Percentiles rank a stretch among this genome's conserved stretches.
phyloP scores from a whole-genome alignment of 768 basidiomycete species.

The Daedaleopsis sinensis region DNA sequence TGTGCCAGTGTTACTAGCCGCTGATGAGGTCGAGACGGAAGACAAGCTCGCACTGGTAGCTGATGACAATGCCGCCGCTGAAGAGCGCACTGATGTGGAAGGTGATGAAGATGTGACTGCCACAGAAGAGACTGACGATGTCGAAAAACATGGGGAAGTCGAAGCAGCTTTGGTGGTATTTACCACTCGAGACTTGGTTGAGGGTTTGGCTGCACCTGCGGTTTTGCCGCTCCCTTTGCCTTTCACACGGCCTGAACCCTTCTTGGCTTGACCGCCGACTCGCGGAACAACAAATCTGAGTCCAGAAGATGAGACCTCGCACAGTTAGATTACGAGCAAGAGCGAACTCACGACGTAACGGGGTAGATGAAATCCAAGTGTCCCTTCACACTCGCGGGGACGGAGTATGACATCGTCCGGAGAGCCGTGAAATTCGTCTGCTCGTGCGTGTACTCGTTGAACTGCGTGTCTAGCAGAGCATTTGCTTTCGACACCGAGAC shows the following conservation, averaged over 20 bases:
- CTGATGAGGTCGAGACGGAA: too few species aligned
- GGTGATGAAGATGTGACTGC: background rate
- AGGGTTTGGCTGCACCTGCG: background rate
- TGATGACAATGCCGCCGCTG: too few species aligned
- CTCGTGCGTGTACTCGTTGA: constrained; percentile 28
- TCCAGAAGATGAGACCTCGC: constrained; percentile 25
- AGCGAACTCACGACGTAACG: constrained; percentile 34
- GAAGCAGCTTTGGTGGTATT: background rate
- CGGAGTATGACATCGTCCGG: constrained; percentile 34
- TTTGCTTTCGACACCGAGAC: constrained; percentile 32
- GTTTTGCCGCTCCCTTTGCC: background rate
- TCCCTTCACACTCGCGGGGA: constrained; percentile 28
- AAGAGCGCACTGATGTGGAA: too few species aligned
- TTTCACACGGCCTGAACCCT: too few species aligned
- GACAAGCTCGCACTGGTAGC: too few species aligned
- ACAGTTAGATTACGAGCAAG: constrained; percentile 30
- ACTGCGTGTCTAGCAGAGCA: constrained; percentile 29
- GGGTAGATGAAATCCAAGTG: constrained; percentile 33
- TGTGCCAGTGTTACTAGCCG: too few species aligned
- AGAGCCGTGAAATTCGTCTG: constrained; percentile 23
- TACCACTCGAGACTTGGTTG: too few species aligned
- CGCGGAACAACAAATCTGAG: constrained; percentile 39
- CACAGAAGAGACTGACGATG: background rate
- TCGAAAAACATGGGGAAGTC: background rate
- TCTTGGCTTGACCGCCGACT: background rate